Percentiles rank a stretch among this genome's conserved stretches.
Evolutionary conservation across 169 alveolate species (phyloP).

Genomic region (Theileria sp.): DNA sequence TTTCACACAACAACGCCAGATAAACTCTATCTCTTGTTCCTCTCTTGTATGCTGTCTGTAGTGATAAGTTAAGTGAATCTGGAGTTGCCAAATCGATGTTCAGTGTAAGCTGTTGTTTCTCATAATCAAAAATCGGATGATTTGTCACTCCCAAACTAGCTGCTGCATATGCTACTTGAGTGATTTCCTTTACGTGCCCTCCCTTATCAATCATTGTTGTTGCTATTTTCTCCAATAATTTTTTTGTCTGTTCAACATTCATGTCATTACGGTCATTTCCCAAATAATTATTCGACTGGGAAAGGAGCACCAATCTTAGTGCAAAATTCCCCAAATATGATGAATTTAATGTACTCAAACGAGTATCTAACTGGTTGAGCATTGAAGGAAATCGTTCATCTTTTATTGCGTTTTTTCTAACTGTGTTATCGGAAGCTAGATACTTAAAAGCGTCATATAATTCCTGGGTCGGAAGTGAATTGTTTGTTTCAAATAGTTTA

Average conservation of each 20-base stretch:
- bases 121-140: conserved; percentile 50
- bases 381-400: conserved; percentile 51
- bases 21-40: conserved; percentile 40
- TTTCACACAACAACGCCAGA: conserved; percentile 57
- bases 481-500: conserved; percentile 41
- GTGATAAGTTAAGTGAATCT: conserved; percentile 49
- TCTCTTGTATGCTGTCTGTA: conserved; percentile 42
- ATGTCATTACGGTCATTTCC: background rate
- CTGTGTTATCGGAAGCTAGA: conserved; percentile 12
- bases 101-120: conserved; percentile 57
- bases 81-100: conserved; percentile 61
- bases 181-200: conserved; percentile 45
- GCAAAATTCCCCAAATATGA: conserved; percentile 66
- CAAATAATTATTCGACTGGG: conserved; percentile 5
- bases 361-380: conserved; percentile 59
- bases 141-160: conserved; percentile 42
- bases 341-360: conserved; percentile 55
- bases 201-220: conserved; percentile 44
- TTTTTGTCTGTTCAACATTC: conserved; percentile 27
- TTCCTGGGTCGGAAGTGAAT: conserved; percentile 30
- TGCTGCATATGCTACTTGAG: conserved; percentile 62
- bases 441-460: conserved; percentile 57
- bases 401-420: conserved; percentile 27
- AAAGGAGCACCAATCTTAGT: conserved; percentile 29
- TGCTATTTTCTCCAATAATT: conserved; percentile 43